Conservation (phyloP, 1,139 yeast species). For the Pichia terricola region DNA sequence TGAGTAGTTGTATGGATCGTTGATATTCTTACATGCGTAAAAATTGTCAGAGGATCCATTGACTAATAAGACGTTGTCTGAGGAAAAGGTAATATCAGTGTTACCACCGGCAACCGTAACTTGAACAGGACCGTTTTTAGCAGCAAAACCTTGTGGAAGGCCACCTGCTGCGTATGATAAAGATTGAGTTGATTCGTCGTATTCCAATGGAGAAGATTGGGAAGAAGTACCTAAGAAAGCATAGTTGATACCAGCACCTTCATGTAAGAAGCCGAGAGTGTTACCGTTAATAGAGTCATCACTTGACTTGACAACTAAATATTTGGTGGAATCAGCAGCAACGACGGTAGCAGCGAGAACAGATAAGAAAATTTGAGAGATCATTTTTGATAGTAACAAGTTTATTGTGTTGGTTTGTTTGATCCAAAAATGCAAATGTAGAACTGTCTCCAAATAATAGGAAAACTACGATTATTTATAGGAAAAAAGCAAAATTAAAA, state of each 20-base stretch:
- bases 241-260: conserved; percentile 50
- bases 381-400: conserved; percentile 5
- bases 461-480: too few species aligned
- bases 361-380: conserved; percentile 1
- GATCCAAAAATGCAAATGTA: not conserved
- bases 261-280: conserved; percentile 31
- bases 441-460: too few species aligned
- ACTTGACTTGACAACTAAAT: conserved; percentile 22
- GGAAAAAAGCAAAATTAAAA: too few species aligned
- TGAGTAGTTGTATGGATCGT: conserved; percentile 22
- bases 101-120: conserved; percentile 11
- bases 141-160: conserved; percentile 6
- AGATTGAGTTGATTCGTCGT: conserved; percentile 7
- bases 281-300: conserved; percentile 21
- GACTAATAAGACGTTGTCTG: conserved; percentile 17
- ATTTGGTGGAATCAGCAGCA: conserved; percentile 10
- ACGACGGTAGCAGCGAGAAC: conserved; percentile 21
- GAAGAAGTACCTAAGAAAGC: conserved; percentile 26
- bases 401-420: not conserved
- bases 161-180: conserved; percentile 4
- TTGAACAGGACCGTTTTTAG: conserved; percentile 10
- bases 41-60: conserved; percentile 19
- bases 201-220: conserved; percentile 7
- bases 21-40: conserved; percentile 23
- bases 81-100: conserved; percentile 10